Conservation (phyloP, 2,329 filamentous ascomycete species). For the Sordariomycetes sp. region DNA sequence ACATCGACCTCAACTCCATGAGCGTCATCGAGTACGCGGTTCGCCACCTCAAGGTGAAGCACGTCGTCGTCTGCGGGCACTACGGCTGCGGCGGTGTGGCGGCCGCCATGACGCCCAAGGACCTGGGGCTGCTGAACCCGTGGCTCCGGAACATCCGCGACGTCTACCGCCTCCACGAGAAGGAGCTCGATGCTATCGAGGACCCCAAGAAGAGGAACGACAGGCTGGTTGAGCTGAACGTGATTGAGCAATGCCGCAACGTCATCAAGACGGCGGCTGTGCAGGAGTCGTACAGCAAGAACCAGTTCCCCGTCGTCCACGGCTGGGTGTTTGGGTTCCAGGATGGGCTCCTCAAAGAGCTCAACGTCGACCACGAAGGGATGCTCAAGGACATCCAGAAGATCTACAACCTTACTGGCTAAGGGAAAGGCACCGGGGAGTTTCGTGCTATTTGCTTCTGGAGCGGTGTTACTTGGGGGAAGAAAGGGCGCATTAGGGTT, state of each 20-base stretch:
- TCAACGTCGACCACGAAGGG: conserved; percentile 50
- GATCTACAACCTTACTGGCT: conserved; percentile 45
- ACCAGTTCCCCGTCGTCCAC: conserved; percentile 59
- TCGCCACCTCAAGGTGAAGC: conserved; percentile 67
- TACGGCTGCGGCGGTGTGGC: conserved; percentile 71
- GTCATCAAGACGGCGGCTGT: conserved; percentile 72
- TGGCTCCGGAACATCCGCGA: conserved; percentile 68
- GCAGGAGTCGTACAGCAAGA: conserved; percentile 56
- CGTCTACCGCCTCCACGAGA: conserved; percentile 61
- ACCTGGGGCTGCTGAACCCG: conserved; percentile 60
- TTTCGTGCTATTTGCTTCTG: not conserved
- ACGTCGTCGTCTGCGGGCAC: conserved; percentile 71
- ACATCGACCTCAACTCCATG: conserved; percentile 69
- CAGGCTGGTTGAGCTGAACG: conserved; percentile 75
- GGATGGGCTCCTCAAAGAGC: conserved; percentile 55
- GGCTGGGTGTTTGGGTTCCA: conserved; percentile 64
- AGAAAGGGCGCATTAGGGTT: not conserved
- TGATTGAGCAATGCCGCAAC: conserved; percentile 65
- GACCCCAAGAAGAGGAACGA: conserved; percentile 51
- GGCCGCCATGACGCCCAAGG: conserved; percentile 61
- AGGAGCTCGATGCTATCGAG: conserved; percentile 53
- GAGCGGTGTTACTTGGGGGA: not conserved
- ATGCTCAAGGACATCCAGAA: conserved; percentile 49
- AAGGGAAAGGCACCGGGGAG: not conserved
- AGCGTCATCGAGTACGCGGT: conserved; percentile 84